phyloP scores from a whole-genome alignment of 495 filamentous ascomycete species.

The Neurospora intermedia region DNA sequence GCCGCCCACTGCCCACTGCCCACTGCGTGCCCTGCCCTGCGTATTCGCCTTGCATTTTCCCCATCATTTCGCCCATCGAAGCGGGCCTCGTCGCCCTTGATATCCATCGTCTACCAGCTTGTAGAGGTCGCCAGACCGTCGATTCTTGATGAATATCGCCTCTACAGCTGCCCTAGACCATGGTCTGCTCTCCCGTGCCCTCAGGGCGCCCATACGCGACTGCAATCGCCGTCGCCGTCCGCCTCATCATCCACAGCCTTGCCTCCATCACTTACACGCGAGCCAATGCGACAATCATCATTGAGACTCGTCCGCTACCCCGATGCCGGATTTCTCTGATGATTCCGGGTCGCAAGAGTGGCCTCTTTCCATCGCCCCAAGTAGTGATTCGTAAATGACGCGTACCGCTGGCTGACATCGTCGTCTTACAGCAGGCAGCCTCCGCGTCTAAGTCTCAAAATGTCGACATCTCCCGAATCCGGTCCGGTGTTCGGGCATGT shows the following conservation, averaged over 20 bases:
- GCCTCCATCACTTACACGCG: conserved; percentile 33
- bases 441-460: conserved; percentile 26
- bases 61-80: conserved; percentile 33
- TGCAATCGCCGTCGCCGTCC: conserved; percentile 29
- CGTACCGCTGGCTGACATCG: conserved; percentile 32
- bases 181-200: conserved; percentile 5
- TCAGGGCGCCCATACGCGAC: conserved; percentile 13
- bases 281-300: conserved; percentile 34
- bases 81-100: conserved; percentile 29
- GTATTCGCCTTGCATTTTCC: conserved; percentile 20
- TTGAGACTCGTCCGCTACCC: conserved; percentile 13
- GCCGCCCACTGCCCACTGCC: conserved; percentile 1
- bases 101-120: conserved; percentile 17
- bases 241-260: conserved; percentile 29
- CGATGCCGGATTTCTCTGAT: conserved; percentile 14
- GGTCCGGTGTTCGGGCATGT: conserved; percentile 33
- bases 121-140: conserved; percentile 19
- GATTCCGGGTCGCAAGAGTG: conserved; percentile 27
- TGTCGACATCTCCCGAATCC: conserved; percentile 40
- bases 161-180: conserved; percentile 19
- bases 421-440: conserved; percentile 35
- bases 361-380: conserved; percentile 18
- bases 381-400: conserved; percentile 7
- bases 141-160: conserved; percentile 24
- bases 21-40: conserved; percentile 4